These are phyloP conservation scores for Talaromyces sp. DNA, from an alignment of 2,329 filamentous ascomycete genomes.

Conservation along the genomic window DNA sequence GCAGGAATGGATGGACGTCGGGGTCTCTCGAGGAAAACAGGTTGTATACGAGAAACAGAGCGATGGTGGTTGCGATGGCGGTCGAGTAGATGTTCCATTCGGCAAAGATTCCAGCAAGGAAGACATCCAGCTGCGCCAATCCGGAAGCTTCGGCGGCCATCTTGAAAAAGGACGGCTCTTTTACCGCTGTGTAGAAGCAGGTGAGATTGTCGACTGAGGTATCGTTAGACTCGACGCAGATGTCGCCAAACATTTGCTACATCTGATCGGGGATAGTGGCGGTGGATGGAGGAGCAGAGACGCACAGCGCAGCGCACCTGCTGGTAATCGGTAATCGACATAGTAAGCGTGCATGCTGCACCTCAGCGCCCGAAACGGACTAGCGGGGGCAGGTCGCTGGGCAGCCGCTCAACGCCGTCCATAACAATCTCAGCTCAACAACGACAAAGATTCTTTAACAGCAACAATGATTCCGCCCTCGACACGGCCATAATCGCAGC, in stretches of 20 bases:
- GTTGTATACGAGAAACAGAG: conserved; percentile 64
- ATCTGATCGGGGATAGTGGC: not conserved
- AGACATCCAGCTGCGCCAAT: conserved; percentile 65
- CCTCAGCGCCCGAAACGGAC: not conserved
- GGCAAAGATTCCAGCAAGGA: conserved; percentile 62
- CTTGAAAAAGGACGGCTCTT: conserved; percentile 8
- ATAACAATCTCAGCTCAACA: not conserved
- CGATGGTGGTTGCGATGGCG: conserved; percentile 60
- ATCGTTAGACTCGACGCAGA: conserved; percentile 10
- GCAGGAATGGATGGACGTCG: conserved; percentile 85
- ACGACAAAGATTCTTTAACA: not conserved
- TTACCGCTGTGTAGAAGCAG: conserved; percentile 5
- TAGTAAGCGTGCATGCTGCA: not conserved
- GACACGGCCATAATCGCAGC: not conserved
- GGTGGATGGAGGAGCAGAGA: not conserved
- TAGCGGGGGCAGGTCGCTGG: not conserved
- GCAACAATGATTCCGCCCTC: not conserved
- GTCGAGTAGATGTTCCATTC: conserved; percentile 83
- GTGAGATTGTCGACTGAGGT: conserved; percentile 5
- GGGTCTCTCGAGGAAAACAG: conserved; percentile 70
- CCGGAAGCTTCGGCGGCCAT: conserved; percentile 46
- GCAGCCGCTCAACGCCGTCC: not conserved
- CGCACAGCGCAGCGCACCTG: not conserved
- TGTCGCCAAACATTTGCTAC: conserved; percentile 8
- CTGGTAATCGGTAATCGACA: no score